These are phyloP conservation scores for Ballota nigra DNA, from an alignment of 257 asterid genomes.

Conservation along the genomic window DNA sequence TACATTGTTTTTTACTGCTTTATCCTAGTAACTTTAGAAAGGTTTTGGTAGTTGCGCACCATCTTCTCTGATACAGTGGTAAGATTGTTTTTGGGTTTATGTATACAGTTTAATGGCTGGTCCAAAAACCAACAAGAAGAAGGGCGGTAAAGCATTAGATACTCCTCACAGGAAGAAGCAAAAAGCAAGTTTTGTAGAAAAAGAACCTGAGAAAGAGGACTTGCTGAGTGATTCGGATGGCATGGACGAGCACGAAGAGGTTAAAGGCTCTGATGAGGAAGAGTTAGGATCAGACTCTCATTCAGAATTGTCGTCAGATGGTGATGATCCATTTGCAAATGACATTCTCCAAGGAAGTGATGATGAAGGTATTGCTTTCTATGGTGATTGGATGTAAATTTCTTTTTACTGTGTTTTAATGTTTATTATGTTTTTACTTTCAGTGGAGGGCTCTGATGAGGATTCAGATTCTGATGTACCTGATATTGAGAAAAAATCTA, in stretches of 20 bases:
- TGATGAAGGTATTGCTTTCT: slow-evolving; percentile 52
- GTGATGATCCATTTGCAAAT: slow-evolving; percentile 67
- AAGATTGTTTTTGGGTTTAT: slow-evolving; percentile 14
- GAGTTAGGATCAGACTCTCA: too few relatives aligned
- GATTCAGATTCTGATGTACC: slow-evolving; percentile 56
- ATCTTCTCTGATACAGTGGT: background rate
- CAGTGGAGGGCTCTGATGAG: slow-evolving; percentile 35
- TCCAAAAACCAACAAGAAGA: slow-evolving; percentile 37
- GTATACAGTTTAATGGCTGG: slow-evolving; percentile 56
- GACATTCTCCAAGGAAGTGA: slow-evolving; percentile 66
- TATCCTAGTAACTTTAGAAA: background rate
- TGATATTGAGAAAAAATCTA: slow-evolving; percentile 50
- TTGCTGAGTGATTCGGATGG: slow-evolving; percentile 49
- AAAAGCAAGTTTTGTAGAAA: slow-evolving; percentile 43
- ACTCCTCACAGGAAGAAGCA: slow-evolving; percentile 62
- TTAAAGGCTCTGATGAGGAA: too few relatives aligned
- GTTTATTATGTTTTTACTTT: slow-evolving; percentile 8
- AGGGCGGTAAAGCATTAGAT: slow-evolving; percentile 27
- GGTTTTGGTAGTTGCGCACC: background rate
- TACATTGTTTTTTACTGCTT: background rate
- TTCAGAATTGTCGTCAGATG: slow-evolving; percentile 50
- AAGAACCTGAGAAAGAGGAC: slow-evolving; percentile 39
- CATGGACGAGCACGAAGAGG: background rate
- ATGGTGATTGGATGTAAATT: slow-evolving; percentile 4
- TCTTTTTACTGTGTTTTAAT: background rate